A percentile compares a stretch with the other conserved stretches of the same genome.
These are phyloP conservation scores for Oryza meyeriana DNA, from an alignment of 176 grass and related monocot species.

Conservation along the genomic window DNA sequence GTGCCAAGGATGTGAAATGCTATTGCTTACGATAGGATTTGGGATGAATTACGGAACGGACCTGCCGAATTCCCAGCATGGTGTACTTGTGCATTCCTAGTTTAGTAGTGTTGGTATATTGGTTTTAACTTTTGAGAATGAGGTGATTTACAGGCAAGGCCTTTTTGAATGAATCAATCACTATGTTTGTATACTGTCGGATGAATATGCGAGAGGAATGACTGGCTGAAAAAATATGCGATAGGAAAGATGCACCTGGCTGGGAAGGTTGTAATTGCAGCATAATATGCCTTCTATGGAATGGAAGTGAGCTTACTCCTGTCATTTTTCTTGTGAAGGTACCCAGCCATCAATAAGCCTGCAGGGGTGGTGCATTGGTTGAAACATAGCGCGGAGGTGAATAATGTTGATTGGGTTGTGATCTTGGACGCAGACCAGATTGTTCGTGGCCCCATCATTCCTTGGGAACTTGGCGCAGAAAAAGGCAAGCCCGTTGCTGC, in stretches of 20 bases:
- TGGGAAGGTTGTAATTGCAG: not conserved
- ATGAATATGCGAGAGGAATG: not conserved
- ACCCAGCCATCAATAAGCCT: slow-evolving; percentile 95
- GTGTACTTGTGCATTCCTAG: not conserved
- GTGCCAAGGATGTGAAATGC: not conserved
- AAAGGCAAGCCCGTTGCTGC: slow-evolving; percentile 89
- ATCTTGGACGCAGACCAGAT: slow-evolving; percentile 95
- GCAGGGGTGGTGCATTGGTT: slow-evolving; percentile 91
- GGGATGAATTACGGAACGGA: not conserved
- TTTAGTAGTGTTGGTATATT: not conserved
- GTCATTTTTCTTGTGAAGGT: slow-evolving; percentile 53
- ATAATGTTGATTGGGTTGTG: slow-evolving; percentile 91
- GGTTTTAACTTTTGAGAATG: not conserved
- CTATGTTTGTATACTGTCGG: not conserved
- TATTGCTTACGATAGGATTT: not conserved
- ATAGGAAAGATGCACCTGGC: not conserved
- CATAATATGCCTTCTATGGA: not conserved
- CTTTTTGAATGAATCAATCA: not conserved
- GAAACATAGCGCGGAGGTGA: slow-evolving; percentile 76
- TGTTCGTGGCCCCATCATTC: slow-evolving; percentile 77
- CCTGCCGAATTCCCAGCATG: not conserved
- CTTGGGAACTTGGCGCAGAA: slow-evolving; percentile 90
- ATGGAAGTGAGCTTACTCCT: not conserved
- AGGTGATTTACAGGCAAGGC: not conserved
- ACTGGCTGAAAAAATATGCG: not conserved